phyloP scores from a whole-genome alignment of 2,329 filamentous ascomycete species.

The Aspergillus sclerotialis region DNA sequence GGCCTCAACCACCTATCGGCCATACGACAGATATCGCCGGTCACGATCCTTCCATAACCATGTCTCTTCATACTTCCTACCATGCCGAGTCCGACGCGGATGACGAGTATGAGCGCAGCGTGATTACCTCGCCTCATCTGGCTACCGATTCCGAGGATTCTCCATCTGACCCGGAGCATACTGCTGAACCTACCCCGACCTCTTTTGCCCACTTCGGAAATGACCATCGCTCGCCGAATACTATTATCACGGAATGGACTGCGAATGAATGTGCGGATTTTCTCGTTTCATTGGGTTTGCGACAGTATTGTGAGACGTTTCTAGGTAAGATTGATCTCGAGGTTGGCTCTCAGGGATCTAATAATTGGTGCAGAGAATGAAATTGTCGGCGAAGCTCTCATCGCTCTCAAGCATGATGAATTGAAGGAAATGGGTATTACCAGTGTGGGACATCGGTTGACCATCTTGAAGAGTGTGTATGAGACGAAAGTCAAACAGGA shows the following conservation, averaged over 20 bases:
- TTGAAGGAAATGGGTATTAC: slow-evolving; percentile 89
- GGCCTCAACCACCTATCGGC: neutral
- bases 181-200: slow-evolving; percentile 56
- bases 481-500: slow-evolving; percentile 94
- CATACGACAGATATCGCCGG: slow-evolving; percentile 9
- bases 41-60: slow-evolving; percentile 13
- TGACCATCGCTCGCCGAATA: slow-evolving; percentile 47
- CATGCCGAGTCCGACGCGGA: slow-evolving; percentile 59
- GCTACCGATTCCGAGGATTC: slow-evolving; percentile 52
- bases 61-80: slow-evolving; percentile 44
- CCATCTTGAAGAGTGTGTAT: slow-evolving; percentile 92
- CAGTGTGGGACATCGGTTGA: slow-evolving; percentile 89
- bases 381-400: slow-evolving; percentile 84
- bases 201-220: slow-evolving; percentile 49
- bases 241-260: slow-evolving; percentile 56
- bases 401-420: slow-evolving; percentile 84
- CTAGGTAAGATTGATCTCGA: slow-evolving; percentile 56
- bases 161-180: slow-evolving; percentile 51
- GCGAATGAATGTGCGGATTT: slow-evolving; percentile 88
- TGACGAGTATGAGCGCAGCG: slow-evolving; percentile 58
- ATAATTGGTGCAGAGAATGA: slow-evolving; percentile 64
- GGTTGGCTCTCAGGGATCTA: slow-evolving; percentile 5
- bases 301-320: slow-evolving; percentile 76
- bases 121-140: slow-evolving; percentile 51
- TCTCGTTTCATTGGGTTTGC: slow-evolving; percentile 68